Percentiles rank a stretch among this genome's conserved stretches.
Conservation (phyloP, 2,329 filamentous ascomycete genomes). For the Phialocephala sp. region DNA sequence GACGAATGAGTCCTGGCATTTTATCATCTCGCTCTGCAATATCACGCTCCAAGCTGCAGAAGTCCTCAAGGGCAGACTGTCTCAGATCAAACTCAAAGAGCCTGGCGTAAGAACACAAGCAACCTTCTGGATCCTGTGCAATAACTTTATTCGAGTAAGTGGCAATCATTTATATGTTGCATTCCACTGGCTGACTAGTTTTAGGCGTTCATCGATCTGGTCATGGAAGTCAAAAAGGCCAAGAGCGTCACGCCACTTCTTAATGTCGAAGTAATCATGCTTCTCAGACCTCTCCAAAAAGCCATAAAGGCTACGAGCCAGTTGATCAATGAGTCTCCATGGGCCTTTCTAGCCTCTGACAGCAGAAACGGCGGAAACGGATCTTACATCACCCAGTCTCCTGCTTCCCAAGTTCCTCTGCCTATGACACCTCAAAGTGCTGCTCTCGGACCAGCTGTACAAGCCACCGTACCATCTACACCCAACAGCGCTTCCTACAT, state of each 20-base stretch:
- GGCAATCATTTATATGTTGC: neutral
- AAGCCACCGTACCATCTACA: constrained; percentile 83
- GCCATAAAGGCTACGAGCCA: constrained; percentile 81
- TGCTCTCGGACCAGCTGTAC: constrained; percentile 85
- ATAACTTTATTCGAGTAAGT: constrained; percentile 65
- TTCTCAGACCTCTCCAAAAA: constrained; percentile 81
- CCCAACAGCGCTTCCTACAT: constrained; percentile 47
- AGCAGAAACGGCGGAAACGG: constrained; percentile 36
- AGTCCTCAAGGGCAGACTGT: constrained; percentile 73
- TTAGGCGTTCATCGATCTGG: constrained; percentile 71
- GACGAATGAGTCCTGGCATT: constrained; percentile 69
- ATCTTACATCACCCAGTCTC: constrained; percentile 39
- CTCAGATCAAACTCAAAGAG: constrained; percentile 83
- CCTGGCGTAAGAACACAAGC: constrained; percentile 71
- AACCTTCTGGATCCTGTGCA: constrained; percentile 73
- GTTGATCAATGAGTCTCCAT: constrained; percentile 70
- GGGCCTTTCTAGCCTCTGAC: constrained; percentile 56
- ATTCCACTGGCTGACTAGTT: constrained; percentile 36
- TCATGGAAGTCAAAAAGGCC: constrained; percentile 61
- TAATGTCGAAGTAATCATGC: constrained; percentile 70
- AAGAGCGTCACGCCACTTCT: constrained; percentile 55
- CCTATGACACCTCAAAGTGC: constrained; percentile 91
- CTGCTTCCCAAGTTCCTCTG: constrained; percentile 60
- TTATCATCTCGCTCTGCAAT: constrained; percentile 73
- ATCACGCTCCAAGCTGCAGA: constrained; percentile 76